A percentile compares a stretch with the other conserved stretches of the same genome.
phyloP scores from a whole-genome alignment of 345 rosid species.

The Kandelia obovata region DNA sequence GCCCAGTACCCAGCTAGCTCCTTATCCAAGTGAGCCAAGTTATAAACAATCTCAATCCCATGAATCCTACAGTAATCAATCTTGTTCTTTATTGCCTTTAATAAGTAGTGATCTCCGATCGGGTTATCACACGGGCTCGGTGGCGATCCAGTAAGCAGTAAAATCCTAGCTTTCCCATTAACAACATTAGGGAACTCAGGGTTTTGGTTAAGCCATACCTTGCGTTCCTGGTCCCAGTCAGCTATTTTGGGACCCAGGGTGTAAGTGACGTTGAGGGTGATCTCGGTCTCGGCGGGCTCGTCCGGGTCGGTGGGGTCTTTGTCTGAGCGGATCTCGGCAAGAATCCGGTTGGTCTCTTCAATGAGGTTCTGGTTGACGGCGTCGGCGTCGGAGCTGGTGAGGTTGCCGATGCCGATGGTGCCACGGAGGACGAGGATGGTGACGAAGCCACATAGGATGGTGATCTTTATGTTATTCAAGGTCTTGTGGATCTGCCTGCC shows the following conservation, averaged over 20 bases:
- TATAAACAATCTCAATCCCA: slow-evolving; percentile 93
- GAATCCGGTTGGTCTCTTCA: slow-evolving; percentile 81
- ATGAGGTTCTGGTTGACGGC: slow-evolving; percentile 68
- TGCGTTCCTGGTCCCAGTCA: slow-evolving; percentile 63
- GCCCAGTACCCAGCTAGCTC: slow-evolving; percentile 98
- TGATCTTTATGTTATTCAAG: slow-evolving; percentile 86
- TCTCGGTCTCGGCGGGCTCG: slow-evolving; percentile 46
- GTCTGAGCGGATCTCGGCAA: slow-evolving; percentile 89
- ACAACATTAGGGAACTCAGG: slow-evolving; percentile 64
- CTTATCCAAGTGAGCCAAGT: slow-evolving; percentile 91
- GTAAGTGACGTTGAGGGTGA: slow-evolving; percentile 60
- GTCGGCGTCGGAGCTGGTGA: slow-evolving; percentile 69
- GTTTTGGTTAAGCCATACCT: slow-evolving; percentile 61
- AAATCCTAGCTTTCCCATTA: slow-evolving; percentile 59
- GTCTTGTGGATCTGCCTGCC: slow-evolving; percentile 89
- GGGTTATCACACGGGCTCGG: slow-evolving; percentile 93
- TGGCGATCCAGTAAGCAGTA: slow-evolving; percentile 81
- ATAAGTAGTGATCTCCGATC: slow-evolving; percentile 82
- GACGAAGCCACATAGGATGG: slow-evolving; percentile 86
- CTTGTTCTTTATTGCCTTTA: slow-evolving; percentile 87
- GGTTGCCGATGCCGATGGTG: slow-evolving; percentile 79
- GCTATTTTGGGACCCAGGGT: slow-evolving; percentile 70
- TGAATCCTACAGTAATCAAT: slow-evolving; percentile 94
- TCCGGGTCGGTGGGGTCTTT: slow-evolving; percentile 62
- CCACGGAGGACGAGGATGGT: slow-evolving; percentile 94